Evolutionary conservation across 352 stramenopile genomes (phyloP), one percentile per base, ranked within the genome.

Genomic region (Hyaloperonospora brassicae): DNA sequence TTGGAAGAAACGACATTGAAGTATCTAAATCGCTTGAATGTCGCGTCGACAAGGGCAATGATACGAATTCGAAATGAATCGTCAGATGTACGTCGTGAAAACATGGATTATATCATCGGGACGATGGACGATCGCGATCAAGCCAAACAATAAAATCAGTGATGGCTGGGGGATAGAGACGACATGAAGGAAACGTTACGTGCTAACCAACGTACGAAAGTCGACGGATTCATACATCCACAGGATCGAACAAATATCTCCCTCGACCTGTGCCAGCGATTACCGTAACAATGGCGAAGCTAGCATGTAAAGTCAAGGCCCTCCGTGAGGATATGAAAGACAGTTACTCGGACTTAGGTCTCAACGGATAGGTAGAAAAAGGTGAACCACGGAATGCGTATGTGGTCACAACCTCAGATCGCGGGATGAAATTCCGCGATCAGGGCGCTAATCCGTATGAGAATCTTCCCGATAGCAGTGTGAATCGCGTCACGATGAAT

Each of bases 1-100:
- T 7, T 7, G 27, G 27, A 31, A 7, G 27, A 8, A 7, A 31
- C 3, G 27, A 50, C 57, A 1, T 21, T 59, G 0, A 47, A 56
- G 0, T 62, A 56, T 17, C 30, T 62, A 41, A 56, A 62, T 22
- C 55, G 43, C 0, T 27, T 62, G 5, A 62, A 62, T 47, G 42
- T 34, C 1, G 21, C 22, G 2, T 21, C 22, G 14, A 47, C 22
- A 12, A 13, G 42, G 14, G 42, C 21, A 9, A 47, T 35, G 10
- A 47, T 47, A 23, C 42, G 22, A 35, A 10, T 47, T n/a, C 5
- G 9, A 7, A 9, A 47, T 21, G 42, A 23, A 17, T 13, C 42
- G 1, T 1, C 17, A 34, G 23, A 27, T 9, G 9, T 14, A n/a
- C 21, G 23, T 21, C 42, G 42, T 8, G 42, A 47, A 5, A 21